Percentiles rank a stretch among this genome's conserved stretches.
Evolutionary conservation across 2,329 filamentous ascomycete species (phyloP).

Genomic region (Ceratocystis huliohia): DNA sequence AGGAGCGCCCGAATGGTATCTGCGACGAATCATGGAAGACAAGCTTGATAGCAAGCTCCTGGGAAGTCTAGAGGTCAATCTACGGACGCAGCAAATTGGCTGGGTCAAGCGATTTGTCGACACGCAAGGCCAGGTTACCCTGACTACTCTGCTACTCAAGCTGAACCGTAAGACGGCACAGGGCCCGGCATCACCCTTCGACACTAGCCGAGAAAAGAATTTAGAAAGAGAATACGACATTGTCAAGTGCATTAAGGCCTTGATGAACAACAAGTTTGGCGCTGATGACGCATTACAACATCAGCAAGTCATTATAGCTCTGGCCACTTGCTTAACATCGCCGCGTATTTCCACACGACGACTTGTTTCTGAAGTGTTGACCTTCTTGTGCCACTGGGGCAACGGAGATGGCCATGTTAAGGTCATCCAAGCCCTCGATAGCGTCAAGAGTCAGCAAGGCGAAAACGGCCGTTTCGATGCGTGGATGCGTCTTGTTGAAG

Average conservation of each 20-base stretch:
- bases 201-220: constrained; percentile 56
- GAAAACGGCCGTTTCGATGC: constrained; percentile 95
- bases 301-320: constrained; percentile 76
- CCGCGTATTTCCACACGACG: constrained; percentile 84
- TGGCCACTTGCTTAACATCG: constrained; percentile 77
- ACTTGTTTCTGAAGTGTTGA: constrained; percentile 88
- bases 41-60: constrained; percentile 83
- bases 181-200: constrained; percentile 50
- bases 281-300: constrained; percentile 89
- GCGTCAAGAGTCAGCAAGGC: constrained; percentile 72
- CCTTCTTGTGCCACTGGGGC: constrained; percentile 91
- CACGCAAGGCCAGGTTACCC: constrained; percentile 88
- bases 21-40: constrained; percentile 93
- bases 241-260: constrained; percentile 87
- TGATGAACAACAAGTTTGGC: constrained; percentile 99
- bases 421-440: constrained; percentile 85
- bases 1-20: constrained; percentile 95
- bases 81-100: constrained; percentile 90
- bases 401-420: constrained; percentile 80
- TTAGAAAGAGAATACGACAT: constrained; percentile 92
- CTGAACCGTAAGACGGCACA: constrained; percentile 77
- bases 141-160: constrained; percentile 86
- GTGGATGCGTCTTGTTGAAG: constrained; percentile 97
- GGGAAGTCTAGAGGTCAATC: constrained; percentile 82
- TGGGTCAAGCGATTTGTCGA: constrained; percentile 97